Evolutionary conservation across 768 basidiomycete genomes (phyloP).

Genomic region (Strobilomyces echinocephalus): DNA sequence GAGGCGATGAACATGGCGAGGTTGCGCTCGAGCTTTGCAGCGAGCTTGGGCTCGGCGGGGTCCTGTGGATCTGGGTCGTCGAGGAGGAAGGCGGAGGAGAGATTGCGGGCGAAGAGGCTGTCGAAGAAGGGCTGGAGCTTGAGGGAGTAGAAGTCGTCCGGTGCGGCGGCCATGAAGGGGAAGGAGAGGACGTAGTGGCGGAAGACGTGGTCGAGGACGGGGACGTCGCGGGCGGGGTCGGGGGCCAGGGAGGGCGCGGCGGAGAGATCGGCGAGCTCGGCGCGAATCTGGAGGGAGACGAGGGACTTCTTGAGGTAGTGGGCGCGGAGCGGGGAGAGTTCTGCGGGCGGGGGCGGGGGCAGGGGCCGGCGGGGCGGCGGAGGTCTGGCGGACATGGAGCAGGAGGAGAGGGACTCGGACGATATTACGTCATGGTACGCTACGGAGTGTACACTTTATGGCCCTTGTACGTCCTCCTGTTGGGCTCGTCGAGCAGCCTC

Average conservation of each 20-base stretch:
- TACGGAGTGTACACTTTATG: slow-evolving; percentile 31
- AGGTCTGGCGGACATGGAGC: not conserved
- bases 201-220: slow-evolving; percentile 86
- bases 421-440: slow-evolving; percentile 13
- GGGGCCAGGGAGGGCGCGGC: slow-evolving; percentile 45
- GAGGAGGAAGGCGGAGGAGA: slow-evolving; percentile 45
- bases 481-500: slow-evolving; percentile 36
- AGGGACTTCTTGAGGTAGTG: slow-evolving; percentile 99
- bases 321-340: slow-evolving; percentile 81
- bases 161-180: slow-evolving; percentile 88
- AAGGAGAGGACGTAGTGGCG: slow-evolving; percentile 92
- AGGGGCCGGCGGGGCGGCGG: slow-evolving; percentile 8
- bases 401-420: not conserved
- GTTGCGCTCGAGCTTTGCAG: slow-evolving; percentile 80
- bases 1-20: slow-evolving; percentile 76
- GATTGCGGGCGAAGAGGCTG: slow-evolving; percentile 74
- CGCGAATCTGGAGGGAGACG: slow-evolving; percentile 75
- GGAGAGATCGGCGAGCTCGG: slow-evolving; percentile 71
- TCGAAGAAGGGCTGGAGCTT: slow-evolving; percentile 94
- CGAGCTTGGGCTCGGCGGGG: slow-evolving; percentile 60
- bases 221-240: slow-evolving; percentile 63
- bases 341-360: not conserved
- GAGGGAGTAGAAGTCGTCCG: slow-evolving; percentile 85
- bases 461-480: slow-evolving; percentile 28
- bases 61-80: slow-evolving; percentile 57